These are phyloP conservation scores for Naganishia randhawae DNA, from an alignment of 768 basidiomycete genomes.

Conservation along the genomic window DNA sequence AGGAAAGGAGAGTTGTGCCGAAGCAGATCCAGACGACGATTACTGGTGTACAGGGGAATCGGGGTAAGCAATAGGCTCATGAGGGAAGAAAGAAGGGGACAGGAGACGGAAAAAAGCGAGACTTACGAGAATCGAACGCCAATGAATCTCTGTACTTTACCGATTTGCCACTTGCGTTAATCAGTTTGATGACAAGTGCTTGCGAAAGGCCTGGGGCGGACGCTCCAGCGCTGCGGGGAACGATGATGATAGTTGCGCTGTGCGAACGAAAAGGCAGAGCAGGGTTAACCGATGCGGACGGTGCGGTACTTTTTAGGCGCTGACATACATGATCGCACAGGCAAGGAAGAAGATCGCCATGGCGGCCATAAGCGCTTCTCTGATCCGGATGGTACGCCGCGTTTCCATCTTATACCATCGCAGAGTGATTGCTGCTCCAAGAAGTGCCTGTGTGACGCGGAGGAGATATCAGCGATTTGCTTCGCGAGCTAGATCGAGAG, in stretches of 20 bases:
- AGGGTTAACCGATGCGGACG: background rate
- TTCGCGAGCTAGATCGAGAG: too few species aligned
- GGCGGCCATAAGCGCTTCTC: slow-evolving; percentile 16
- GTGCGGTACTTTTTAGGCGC: background rate
- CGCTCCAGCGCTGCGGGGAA: slow-evolving; percentile 19
- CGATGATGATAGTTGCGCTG: slow-evolving; percentile 26
- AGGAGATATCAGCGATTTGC: background rate
- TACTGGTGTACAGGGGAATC: slow-evolving; percentile 6
- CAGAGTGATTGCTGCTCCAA: slow-evolving; percentile 15
- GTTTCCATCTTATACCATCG: slow-evolving; percentile 27
- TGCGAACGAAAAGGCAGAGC: background rate
- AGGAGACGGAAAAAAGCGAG: background rate
- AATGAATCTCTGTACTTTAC: slow-evolving; percentile 21
- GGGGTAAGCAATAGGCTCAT: too few species aligned
- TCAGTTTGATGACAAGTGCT: background rate
- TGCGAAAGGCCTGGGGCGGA: slow-evolving; percentile 10
- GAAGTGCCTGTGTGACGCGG: background rate
- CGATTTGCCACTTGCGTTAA: slow-evolving; percentile 17
- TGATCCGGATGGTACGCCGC: slow-evolving; percentile 19
- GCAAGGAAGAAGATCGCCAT: slow-evolving; percentile 19
- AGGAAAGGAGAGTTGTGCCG: slow-evolving; percentile 21
- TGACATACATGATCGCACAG: slow-evolving; percentile 23
- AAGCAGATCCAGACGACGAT: slow-evolving; percentile 29
- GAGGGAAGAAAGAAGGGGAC: too few species aligned
- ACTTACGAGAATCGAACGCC: slow-evolving; percentile 25